These are phyloP conservation scores for Chrysophaeum taylorii DNA, from an alignment of 352 stramenopile genomes.

Conservation along the genomic window DNA sequence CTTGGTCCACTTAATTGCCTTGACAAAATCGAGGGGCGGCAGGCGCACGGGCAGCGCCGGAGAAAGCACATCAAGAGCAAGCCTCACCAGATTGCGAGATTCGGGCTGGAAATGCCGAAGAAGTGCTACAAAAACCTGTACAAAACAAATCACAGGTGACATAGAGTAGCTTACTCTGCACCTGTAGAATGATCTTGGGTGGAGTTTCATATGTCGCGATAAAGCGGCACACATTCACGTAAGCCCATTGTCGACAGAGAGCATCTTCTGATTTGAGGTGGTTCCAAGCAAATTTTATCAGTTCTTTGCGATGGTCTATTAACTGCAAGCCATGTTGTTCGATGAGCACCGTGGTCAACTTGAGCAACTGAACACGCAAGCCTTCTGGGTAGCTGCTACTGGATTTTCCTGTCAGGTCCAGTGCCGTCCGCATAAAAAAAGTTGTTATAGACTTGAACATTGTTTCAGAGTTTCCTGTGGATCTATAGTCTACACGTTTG, in stretches of 20 bases:
- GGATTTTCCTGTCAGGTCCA: not conserved
- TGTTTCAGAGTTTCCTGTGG: constrained; percentile 35
- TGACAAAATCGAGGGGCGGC: constrained; percentile 75
- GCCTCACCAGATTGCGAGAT: constrained; percentile 78
- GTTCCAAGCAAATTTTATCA: constrained; percentile 97
- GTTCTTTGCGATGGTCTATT: constrained; percentile 80
- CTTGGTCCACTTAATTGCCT: constrained; percentile 90
- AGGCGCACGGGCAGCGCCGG: constrained; percentile 76
- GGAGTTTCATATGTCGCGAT: constrained; percentile 89
- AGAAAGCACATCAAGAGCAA: constrained; percentile 87
- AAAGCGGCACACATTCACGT: constrained; percentile 91
- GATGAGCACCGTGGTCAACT: constrained; percentile 86
- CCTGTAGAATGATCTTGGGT: constrained; percentile 90
- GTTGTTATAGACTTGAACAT: too few species aligned
- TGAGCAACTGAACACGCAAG: constrained; percentile 59
- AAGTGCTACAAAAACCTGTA: constrained; percentile 70
- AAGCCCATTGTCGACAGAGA: constrained; percentile 89
- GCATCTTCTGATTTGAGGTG: constrained; percentile 85
- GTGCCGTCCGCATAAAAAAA: constrained; percentile 3
- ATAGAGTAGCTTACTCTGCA: constrained; percentile 40
- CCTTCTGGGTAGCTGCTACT: too few species aligned
- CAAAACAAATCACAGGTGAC: not conserved
- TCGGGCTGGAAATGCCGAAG: constrained; percentile 84
- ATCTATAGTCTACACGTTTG: too few species aligned
- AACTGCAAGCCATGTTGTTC: constrained; percentile 84